These are phyloP conservation scores for Sporothrix humicola DNA, from an alignment of 2,329 filamentous ascomycete species.

Conservation along the genomic window DNA sequence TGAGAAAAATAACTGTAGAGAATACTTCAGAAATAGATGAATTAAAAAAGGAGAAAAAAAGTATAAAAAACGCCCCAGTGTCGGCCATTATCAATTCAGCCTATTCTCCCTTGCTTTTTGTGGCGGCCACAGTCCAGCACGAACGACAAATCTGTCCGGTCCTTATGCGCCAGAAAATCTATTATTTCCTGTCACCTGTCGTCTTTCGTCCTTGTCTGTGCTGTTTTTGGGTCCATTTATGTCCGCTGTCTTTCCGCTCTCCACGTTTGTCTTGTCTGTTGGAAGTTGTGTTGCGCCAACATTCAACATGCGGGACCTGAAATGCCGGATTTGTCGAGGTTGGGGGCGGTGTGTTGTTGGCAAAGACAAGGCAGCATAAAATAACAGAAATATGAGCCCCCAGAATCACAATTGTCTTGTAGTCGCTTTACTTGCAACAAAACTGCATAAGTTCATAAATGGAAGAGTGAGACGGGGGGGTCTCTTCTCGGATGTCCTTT, in stretches of 20 bases:
- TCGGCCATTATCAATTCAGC: slow-evolving; percentile 12
- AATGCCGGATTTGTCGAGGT: slow-evolving; percentile 4
- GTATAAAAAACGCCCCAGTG: background rate
- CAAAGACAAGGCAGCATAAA: background rate
- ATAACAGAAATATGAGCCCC: background rate
- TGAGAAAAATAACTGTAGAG: too few species aligned
- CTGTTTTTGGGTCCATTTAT: background rate
- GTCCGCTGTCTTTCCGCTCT: background rate
- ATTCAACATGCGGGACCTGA: slow-evolving; percentile 4
- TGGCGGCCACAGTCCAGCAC: background rate
- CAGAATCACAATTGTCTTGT: background rate
- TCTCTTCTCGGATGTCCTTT: background rate
- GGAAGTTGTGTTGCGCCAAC: background rate
- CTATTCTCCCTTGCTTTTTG: background rate
- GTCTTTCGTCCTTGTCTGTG: background rate
- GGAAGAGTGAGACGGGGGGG: background rate
- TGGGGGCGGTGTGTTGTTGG: background rate
- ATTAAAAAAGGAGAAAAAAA: background rate
- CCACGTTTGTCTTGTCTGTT: background rate
- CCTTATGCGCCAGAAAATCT: background rate
- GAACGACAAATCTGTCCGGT: background rate
- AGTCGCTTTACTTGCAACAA: background rate
- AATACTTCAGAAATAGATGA: too few species aligned
- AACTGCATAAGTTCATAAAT: background rate
- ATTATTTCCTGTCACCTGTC: background rate